These are phyloP conservation scores for Xylaria bambusicola DNA, from an alignment of 495 filamentous ascomycete genomes.

Conservation along the genomic window DNA sequence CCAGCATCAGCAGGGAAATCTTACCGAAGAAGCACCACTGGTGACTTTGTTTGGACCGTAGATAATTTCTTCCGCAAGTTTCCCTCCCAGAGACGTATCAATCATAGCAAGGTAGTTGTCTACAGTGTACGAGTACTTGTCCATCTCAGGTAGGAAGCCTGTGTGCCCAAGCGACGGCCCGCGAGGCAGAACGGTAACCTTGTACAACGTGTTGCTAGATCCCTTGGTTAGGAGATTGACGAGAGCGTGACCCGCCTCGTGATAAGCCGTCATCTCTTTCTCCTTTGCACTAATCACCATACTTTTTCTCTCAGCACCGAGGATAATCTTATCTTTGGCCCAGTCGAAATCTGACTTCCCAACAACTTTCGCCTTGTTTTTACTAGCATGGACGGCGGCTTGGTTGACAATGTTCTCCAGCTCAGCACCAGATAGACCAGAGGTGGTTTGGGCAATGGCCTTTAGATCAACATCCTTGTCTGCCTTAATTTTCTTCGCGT, in stretches of 20 bases:
- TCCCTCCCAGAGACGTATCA: slow-evolving; percentile 85
- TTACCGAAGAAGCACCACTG: slow-evolving; percentile 73
- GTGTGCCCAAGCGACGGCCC: slow-evolving; percentile 85
- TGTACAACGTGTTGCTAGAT: slow-evolving; percentile 77
- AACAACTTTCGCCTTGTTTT: slow-evolving; percentile 72
- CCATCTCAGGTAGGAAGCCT: slow-evolving; percentile 81
- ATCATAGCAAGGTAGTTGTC: slow-evolving; percentile 73
- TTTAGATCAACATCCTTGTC: slow-evolving; percentile 77
- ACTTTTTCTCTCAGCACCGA: slow-evolving; percentile 88
- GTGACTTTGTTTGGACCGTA: slow-evolving; percentile 87
- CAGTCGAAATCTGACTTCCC: slow-evolving; percentile 84
- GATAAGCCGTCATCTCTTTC: slow-evolving; percentile 91
- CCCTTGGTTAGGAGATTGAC: slow-evolving; percentile 76
- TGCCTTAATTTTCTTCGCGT: slow-evolving; percentile 83
- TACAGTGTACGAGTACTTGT: slow-evolving; percentile 77
- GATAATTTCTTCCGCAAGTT: slow-evolving; percentile 90
- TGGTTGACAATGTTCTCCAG: slow-evolving; percentile 96
- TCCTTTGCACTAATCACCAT: slow-evolving; percentile 84
- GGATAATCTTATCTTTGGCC: slow-evolving; percentile 97
- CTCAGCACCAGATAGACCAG: slow-evolving; percentile 92
- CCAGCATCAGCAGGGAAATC: slow-evolving; percentile 28
- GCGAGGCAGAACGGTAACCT: slow-evolving; percentile 93
- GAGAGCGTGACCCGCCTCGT: slow-evolving; percentile 94
- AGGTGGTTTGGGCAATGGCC: slow-evolving; percentile 79
- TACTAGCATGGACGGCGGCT: slow-evolving; percentile 87